phyloP scores from a whole-genome alignment of 2,329 filamentous ascomycete species.

The Claviceps spartinae region DNA sequence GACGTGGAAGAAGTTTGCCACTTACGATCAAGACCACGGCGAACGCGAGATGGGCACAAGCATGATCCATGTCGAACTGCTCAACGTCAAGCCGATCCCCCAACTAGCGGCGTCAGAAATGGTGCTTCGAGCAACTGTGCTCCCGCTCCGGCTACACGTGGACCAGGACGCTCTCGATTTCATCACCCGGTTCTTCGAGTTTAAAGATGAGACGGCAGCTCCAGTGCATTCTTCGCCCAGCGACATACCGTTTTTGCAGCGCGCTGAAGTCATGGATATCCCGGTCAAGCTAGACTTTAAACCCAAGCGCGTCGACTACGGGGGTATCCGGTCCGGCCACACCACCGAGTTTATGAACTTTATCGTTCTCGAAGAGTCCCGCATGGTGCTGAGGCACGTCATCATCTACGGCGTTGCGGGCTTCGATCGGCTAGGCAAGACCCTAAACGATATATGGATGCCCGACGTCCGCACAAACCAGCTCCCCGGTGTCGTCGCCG shows the following conservation, averaged over 20 bases:
- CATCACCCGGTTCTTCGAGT: conserved; percentile 93
- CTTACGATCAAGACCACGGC: conserved; percentile 79
- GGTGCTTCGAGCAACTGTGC: conserved; percentile 62
- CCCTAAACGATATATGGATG: conserved; percentile 92
- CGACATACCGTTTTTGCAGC: conserved; percentile 76
- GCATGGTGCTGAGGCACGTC: conserved; percentile 73
- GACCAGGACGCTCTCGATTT: conserved; percentile 97
- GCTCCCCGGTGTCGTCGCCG: conserved; percentile 75
- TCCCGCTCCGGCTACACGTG: conserved; percentile 83
- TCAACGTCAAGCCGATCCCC: conserved; percentile 76
- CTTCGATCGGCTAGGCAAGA: conserved; percentile 80
- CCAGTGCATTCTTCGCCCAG: conserved; percentile 44
- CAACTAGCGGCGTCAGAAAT: conserved; percentile 82
- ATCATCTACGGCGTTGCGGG: conserved; percentile 88
- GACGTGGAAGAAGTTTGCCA: conserved; percentile 96
- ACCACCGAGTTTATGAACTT: conserved; percentile 99
- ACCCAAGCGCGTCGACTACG: conserved; percentile 94
- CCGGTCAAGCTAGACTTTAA: conserved; percentile 87
- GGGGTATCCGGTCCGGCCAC: conserved; percentile 77
- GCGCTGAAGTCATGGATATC: conserved; percentile 74
- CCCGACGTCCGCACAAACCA: conserved; percentile 84
- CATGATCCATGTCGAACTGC: conserved; percentile 80
- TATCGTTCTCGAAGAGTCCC: conserved; percentile 75
- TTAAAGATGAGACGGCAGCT: conserved; percentile 60
- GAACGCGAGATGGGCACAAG: conserved; percentile 72